Percentiles rank a stretch among this genome's conserved stretches.
These are phyloP conservation scores for Cenchrus purpureus DNA, from an alignment of 176 grass and related monocot species.

Conservation along the genomic window DNA sequence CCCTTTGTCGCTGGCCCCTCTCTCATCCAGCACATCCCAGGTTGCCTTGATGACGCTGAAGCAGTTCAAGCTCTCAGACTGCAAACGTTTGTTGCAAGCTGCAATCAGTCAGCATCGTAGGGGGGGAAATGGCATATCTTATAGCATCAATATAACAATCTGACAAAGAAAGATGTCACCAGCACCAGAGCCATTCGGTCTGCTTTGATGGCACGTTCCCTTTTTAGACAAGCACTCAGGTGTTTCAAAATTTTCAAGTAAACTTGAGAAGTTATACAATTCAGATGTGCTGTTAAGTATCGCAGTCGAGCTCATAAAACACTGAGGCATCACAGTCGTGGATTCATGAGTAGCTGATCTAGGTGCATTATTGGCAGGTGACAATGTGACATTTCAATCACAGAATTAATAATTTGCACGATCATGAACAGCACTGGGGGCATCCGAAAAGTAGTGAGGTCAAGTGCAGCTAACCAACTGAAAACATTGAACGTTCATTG, in stretches of 20 bases:
- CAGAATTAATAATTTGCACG: neutral
- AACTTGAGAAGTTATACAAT: neutral
- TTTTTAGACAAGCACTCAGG: neutral
- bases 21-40: constrained; percentile 69
- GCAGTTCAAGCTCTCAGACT: constrained; percentile 94
- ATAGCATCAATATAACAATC: neutral
- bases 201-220: neutral
- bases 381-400: neutral
- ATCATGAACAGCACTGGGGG: neutral
- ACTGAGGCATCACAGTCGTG: constrained; percentile 18
- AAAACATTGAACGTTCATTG: neutral
- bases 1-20: constrained; percentile 52
- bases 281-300: neutral
- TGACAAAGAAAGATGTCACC: constrained; percentile 12
- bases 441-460: neutral
- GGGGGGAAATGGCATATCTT: neutral
- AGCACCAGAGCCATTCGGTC: neutral
- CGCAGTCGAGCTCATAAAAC: constrained; percentile 15
- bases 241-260: neutral
- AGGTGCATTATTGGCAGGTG: constrained; percentile 3
- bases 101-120: neutral
- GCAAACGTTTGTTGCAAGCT: constrained; percentile 30
- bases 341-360: neutral
- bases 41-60: constrained; percentile 80
- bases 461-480: neutral